Conservation (phyloP, 2,329 filamentous ascomycete species). For the Raffaelea deltoideospora region DNA sequence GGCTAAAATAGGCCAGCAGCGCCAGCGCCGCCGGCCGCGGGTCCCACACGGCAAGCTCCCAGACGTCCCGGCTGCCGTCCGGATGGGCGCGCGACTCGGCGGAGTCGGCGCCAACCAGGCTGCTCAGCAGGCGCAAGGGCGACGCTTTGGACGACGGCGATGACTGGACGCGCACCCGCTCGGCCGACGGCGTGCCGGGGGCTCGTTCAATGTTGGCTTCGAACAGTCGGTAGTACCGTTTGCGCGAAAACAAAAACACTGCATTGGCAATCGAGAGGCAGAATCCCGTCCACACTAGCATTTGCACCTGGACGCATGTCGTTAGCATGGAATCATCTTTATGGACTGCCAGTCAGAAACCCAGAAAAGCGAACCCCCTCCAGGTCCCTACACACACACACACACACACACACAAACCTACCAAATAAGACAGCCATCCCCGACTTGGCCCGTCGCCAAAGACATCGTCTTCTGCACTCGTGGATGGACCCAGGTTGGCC, state of each 20-base stretch:
- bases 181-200: constrained; percentile 70
- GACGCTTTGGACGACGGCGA: constrained; percentile 57
- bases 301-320: constrained; percentile 37
- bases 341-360: no score
- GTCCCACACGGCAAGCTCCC: constrained; percentile 91
- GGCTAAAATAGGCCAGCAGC: constrained; percentile 82
- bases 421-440: constrained; percentile 10
- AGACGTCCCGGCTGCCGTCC: constrained; percentile 70
- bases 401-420: constrained; percentile 1
- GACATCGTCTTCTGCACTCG: constrained; percentile 50
- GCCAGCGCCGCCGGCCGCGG: constrained; percentile 70
- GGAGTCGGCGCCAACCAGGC: constrained; percentile 49
- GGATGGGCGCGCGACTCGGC: constrained; percentile 78
- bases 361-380: no score
- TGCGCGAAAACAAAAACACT: constrained; percentile 65
- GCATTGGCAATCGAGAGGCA: constrained; percentile 59
- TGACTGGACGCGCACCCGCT: constrained; percentile 76
- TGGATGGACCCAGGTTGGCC: constrained; percentile 49
- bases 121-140: constrained; percentile 60
- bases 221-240: constrained; percentile 80
- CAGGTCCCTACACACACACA: not conserved
- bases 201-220: constrained; percentile 65
- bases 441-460: constrained; percentile 46
- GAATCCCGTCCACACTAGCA: constrained; percentile 56
- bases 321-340: constrained; percentile 3